Base-by-base conservation (phyloP, 495 filamentous ascomycete genomes). In the Physcia stellaris region DNA sequence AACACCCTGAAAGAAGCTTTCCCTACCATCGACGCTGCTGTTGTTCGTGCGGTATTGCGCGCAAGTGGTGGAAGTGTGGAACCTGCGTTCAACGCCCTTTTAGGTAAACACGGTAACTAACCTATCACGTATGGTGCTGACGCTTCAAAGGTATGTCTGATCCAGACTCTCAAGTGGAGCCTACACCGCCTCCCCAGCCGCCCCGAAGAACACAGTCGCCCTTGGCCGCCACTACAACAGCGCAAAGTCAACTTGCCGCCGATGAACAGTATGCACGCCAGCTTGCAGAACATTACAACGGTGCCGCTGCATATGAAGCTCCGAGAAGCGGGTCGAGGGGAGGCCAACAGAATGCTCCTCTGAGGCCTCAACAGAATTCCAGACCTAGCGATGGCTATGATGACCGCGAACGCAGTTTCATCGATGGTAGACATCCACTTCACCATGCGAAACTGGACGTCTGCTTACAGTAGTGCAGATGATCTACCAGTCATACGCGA, bases 201-300 rank as follows among this genome's bases (percentile, higher is more conserved):
- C 83, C 82, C 31, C 74, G 82, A 31, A 75, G 79, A 20, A 49
- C 59, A 0, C 60, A 66, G 16, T 53, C 59, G 16, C 49, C 60
- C 13, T 32, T 38, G 1, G 54, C 55, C 12, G 59, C 66, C 16
- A 67, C 64, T 19, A 71, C 74, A 44, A 79, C 80, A 18, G 66
- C 76, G 1, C 73, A 74, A 54, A 75, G 68, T 41, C 90, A 96
- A 57, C 51, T 96, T 27, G 84, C 94, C 54, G 77, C 82, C 15
- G 90, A 98, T 59, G 90, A 95, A 54, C 66, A 75, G 45, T 95
- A 95, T 59, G 90, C 92, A 18, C 83, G 88, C 35, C 88, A 94
- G 58, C 75, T 96, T 27, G 85, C 86, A 4, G 79, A 90, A 53
- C 85, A 95, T 45, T 94, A 86, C 57, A 80, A 85, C 52, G 72